Evolutionary conservation across 495 filamentous ascomycete species (phyloP).

Genomic region (Penicillium herquei): DNA sequence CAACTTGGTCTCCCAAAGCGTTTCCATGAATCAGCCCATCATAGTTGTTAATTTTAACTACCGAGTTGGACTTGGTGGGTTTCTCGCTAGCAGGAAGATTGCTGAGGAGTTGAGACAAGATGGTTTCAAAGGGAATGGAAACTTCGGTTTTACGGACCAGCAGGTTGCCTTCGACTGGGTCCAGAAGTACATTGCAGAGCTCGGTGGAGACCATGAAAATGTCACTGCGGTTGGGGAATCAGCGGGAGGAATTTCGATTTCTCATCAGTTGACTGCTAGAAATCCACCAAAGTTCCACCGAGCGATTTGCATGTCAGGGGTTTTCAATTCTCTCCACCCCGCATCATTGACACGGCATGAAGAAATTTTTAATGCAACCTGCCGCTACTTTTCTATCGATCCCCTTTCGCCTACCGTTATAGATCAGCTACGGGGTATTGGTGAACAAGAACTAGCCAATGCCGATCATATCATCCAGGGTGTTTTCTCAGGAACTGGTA

Average conservation of each 20-base stretch:
- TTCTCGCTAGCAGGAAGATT: conserved; percentile 4
- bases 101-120: conserved; percentile 2
- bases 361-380: conserved; percentile 2
- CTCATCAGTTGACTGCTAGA: conserved; percentile 3
- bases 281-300: conserved; percentile 7
- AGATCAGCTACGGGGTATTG: conserved; percentile 6
- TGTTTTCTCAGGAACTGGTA: conserved; percentile 6
- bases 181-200: conserved; percentile 2
- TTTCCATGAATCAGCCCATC: conserved; percentile 6
- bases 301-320: conserved; percentile 11
- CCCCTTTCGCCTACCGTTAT: background rate
- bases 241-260: conserved; percentile 9
- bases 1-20: conserved; percentile 10
- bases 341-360: conserved; percentile 4
- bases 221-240: conserved; percentile 10
- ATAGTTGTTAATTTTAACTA: conserved; percentile 12
- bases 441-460: conserved; percentile 7
- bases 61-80: conserved; percentile 9
- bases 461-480: conserved; percentile 7
- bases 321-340: conserved; percentile 4
- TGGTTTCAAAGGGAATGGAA: conserved; percentile 6
- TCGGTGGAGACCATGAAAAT: conserved; percentile 5
- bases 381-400: conserved; percentile 7
- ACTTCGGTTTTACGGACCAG: conserved; percentile 13
- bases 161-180: conserved; percentile 9